A percentile compares a stretch with the other conserved stretches of the same genome.
Conservation (phyloP, 176 grass and related monocot genomes). For the Musa beccarii region DNA sequence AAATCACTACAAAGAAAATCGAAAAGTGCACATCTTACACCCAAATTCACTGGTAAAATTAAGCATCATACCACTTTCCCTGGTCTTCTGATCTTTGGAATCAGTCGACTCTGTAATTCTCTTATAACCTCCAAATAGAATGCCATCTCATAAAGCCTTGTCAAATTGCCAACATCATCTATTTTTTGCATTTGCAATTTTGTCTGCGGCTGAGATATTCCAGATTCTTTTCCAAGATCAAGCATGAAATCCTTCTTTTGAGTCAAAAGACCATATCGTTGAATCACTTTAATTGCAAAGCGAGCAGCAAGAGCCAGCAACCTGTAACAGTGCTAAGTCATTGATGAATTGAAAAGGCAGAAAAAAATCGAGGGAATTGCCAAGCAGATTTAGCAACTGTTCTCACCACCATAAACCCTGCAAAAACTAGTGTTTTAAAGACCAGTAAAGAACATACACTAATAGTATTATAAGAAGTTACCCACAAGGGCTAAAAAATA, state of each 20-base stretch:
- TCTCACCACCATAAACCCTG: no score
- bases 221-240: neutral
- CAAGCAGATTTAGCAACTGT: no score
- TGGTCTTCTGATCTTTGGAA: constrained; percentile 52
- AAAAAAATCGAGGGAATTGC: neutral
- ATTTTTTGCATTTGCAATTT: constrained; percentile 16
- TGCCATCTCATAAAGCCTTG: constrained; percentile 86
- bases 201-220: neutral
- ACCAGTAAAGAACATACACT: no score
- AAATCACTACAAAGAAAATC: neutral
- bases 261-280: constrained; percentile 53
- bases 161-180: constrained; percentile 35
- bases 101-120: constrained; percentile 54
- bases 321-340: constrained; percentile 31
- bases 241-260: constrained; percentile 35
- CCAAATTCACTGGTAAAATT: constrained; percentile 11
- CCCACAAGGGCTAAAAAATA: no score
- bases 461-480: no score
- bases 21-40: neutral
- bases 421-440: no score
- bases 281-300: constrained; percentile 86
- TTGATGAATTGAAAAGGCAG: neutral
- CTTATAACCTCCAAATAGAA: constrained; percentile 74
- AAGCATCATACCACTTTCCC: constrained; percentile 37
- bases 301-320: constrained; percentile 77